phyloP scores from a whole-genome alignment of 2,329 filamentous ascomycete genomes.

The Microdochium trichocladiopsis region DNA sequence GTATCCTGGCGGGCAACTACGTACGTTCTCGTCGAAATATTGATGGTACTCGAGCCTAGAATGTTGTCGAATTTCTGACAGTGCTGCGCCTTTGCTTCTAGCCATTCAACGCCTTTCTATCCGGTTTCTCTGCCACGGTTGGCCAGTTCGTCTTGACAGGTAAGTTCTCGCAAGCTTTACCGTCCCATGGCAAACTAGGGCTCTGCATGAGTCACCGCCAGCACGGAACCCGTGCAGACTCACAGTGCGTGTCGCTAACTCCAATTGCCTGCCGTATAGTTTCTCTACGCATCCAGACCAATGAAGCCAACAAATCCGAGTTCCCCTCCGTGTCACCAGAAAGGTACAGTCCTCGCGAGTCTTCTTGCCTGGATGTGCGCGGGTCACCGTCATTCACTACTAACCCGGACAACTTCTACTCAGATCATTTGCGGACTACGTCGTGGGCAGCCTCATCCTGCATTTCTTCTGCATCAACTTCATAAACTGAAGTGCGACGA shows the following conservation, averaged over 20 bases:
- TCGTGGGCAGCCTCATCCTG: slow-evolving; percentile 89
- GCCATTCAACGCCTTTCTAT: slow-evolving; percentile 98
- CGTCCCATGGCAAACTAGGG: too few species aligned
- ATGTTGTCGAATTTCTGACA: too few species aligned
- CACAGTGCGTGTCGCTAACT: slow-evolving; percentile 4
- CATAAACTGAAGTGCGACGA: slow-evolving; percentile 68
- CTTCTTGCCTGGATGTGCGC: slow-evolving; percentile 6
- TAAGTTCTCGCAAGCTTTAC: slow-evolving; percentile 29
- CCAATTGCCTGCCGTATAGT: slow-evolving; percentile 28
- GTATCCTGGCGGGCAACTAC: slow-evolving; percentile 85
- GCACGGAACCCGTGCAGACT: too few species aligned
- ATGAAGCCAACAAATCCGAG: slow-evolving; percentile 70
- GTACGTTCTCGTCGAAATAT: slow-evolving; percentile 66
- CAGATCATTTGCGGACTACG: slow-evolving; percentile 92
- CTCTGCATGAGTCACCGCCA: too few species aligned
- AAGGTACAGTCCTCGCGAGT: slow-evolving; percentile 45
- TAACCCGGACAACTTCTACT: slow-evolving; percentile 8
- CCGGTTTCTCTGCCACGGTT: slow-evolving; percentile 88
- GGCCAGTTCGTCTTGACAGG: slow-evolving; percentile 96
- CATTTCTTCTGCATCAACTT: slow-evolving; percentile 99
- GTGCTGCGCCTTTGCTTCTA: too few species aligned
- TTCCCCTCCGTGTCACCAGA: slow-evolving; percentile 74
- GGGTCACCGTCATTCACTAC: slow-evolving; percentile 1
- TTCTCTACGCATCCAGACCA: slow-evolving; percentile 86
- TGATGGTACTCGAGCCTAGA: too few species aligned